Evolutionary conservation across 148 eudicot species (phyloP), one percentile per base, ranked within the genome.

Genomic region (Silene uniflora): DNA sequence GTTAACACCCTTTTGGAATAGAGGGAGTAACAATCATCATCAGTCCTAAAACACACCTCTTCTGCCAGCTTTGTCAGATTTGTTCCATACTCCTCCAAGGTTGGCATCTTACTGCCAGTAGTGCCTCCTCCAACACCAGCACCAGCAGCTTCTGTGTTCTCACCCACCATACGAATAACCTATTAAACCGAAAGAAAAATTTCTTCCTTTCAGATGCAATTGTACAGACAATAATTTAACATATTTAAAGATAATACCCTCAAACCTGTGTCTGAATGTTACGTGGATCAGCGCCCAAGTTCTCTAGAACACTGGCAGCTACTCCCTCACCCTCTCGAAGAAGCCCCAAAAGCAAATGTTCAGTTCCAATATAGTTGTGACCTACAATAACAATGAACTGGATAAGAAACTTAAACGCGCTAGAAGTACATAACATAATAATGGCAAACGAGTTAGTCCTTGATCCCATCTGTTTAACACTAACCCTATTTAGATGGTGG

Each of bases 251-350:
- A 55, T 6, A 7, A 6, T 18, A 60, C 14, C 6, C 25, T 46
- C 81, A 84, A 49, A 84, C 98, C 91, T 91, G 93, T 71, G 92
- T 88, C 49, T 93, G 92, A 64, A 93, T 89, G 75, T 86, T 91
- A 58, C 85, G 85, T 1, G 93, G 90, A 73, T 93, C 98, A 76
- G 92, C 98, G 62, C 97, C 97, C 79, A 93, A 74, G 72, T 87
- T 93, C 73, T 91, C 97, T 22, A 93, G 87, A 72, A 91, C 92
- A 76, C 91, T 89, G 47, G 98, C 98, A 83, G 97, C 98, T 81
- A 93, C 91, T 25, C 98, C 98, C 58, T 93, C 91, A 58, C 98
- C 98, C 82, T 93, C 98, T 73, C 98, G 93, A 78, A 93, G 87
- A 63, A 93, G 93, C 62, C 98, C 98, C 75, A 93, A 72, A 74